A percentile compares a stretch with the other conserved stretches of the same genome.
phyloP scores from a whole-genome alignment of 1,139 yeast species.

The Petasospora rhodanensis region DNA sequence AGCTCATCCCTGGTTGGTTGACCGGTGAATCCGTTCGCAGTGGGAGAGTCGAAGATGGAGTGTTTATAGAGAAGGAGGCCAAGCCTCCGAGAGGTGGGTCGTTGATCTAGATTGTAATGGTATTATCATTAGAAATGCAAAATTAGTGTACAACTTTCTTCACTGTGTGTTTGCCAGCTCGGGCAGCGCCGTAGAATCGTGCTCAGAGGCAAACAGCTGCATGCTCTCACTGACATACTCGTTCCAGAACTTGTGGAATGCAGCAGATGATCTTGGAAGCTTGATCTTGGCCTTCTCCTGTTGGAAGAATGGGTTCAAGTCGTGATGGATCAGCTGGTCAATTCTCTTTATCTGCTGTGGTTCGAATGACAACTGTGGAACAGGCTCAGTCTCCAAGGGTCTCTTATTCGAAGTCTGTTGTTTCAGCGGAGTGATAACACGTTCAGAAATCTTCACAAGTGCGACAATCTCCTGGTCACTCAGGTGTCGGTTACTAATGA shows the following conservation, averaged over 20 bases:
- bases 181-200: too few relatives aligned
- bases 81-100: too few relatives aligned
- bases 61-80: constrained; percentile 10
- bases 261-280: constrained; percentile 12
- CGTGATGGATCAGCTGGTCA: constrained; percentile 8
- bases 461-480: constrained; percentile 29
- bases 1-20: constrained; percentile 65
- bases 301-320: constrained; percentile 13
- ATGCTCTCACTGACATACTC: constrained; percentile 19
- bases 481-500: constrained; percentile 25
- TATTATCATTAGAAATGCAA: too few relatives aligned
- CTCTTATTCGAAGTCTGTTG: too few relatives aligned
- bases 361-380: too few relatives aligned
- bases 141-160: too few relatives aligned
- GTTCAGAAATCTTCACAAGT: constrained; percentile 20
- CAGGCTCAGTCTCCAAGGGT: too few relatives aligned
- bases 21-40: constrained; percentile 70
- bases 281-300: constrained; percentile 3
- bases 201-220: constrained; percentile 3
- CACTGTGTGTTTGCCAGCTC: too few relatives aligned
- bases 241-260: constrained; percentile 16
- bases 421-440: too few relatives aligned
- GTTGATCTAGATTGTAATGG: too few relatives aligned
- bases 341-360: too few relatives aligned
- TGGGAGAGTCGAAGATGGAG: constrained; percentile 46